These are phyloP conservation scores for Phytophthora pini DNA, from an alignment of 352 stramenopile species.

Conservation along the genomic window DNA sequence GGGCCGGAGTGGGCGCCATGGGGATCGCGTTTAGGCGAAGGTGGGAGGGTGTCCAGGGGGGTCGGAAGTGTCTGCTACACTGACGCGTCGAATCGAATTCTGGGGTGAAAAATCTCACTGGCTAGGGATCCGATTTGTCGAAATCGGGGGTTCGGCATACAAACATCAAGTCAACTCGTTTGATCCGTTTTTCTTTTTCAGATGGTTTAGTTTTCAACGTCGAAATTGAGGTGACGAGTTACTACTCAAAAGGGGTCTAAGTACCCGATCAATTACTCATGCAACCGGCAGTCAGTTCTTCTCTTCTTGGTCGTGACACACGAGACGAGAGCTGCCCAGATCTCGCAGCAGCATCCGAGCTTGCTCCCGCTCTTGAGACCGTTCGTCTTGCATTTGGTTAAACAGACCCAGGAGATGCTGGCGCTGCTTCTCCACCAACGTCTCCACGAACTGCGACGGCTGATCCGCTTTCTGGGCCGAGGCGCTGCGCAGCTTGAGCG, in stretches of 20 bases:
- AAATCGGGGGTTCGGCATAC: conserved; percentile 8
- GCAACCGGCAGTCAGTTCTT: conserved; percentile 20
- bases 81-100: conserved; percentile 2
- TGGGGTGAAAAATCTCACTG: conserved; percentile 29
- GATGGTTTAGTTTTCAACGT: conserved; percentile 20
- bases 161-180: conserved; percentile 19
- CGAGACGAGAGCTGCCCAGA: conserved; percentile 24
- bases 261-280: conserved; percentile 15
- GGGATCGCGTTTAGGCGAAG: neutral
- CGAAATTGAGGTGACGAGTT: conserved; percentile 25
- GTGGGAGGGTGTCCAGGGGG: neutral
- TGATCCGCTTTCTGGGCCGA: conserved; percentile 30
- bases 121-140: conserved; percentile 32
- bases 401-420: conserved; percentile 44
- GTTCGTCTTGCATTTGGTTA: conserved; percentile 45
- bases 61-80: neutral
- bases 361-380: conserved; percentile 42
- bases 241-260: conserved; percentile 17
- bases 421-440: conserved; percentile 47
- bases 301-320: conserved; percentile 27
- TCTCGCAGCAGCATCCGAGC: conserved; percentile 37
- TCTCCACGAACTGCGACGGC: conserved; percentile 35
- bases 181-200: conserved; percentile 7
- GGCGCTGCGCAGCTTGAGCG: conserved; percentile 39
- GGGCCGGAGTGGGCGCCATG: conserved; percentile 17